phyloP scores from a whole-genome alignment of 108 stramenopile genomes.

The Conticribra weissflogii region DNA sequence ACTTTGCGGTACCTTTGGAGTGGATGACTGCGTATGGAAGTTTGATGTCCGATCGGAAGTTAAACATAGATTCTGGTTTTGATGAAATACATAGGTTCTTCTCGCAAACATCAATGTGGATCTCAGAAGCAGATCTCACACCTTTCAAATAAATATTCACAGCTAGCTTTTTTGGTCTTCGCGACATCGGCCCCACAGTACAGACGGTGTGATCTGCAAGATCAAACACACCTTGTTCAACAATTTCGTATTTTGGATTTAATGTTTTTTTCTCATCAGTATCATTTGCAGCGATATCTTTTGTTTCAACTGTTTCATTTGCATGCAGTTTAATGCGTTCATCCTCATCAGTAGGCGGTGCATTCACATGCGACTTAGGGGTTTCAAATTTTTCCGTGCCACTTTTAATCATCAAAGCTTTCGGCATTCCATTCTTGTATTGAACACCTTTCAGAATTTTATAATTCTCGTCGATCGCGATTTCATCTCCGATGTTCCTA shows the following conservation, averaged over 20 bases:
- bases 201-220: constrained; percentile 22
- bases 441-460: constrained; percentile 30
- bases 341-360: background rate
- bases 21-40: constrained; percentile 30
- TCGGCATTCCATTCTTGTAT: constrained; percentile 41
- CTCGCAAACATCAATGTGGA: constrained; percentile 29
- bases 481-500: constrained; percentile 24
- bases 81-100: constrained; percentile 13
- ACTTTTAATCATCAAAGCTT: constrained; percentile 23
- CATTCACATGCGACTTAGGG: too few species aligned
- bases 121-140: constrained; percentile 19
- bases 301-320: too few species aligned
- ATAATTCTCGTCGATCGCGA: constrained; percentile 2
- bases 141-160: constrained; percentile 27
- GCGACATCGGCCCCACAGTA: background rate
- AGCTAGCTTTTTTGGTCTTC: constrained; percentile 25
- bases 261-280: background rate
- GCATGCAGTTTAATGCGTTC: background rate
- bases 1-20: constrained; percentile 28
- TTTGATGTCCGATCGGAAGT: constrained; percentile 13
- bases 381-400: too few species aligned
- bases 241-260: constrained; percentile 36
- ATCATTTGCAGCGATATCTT: background rate
- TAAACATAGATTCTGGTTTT: background rate
- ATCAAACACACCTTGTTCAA: constrained; percentile 39